phyloP scores from a whole-genome alignment of 495 filamentous ascomycete genomes.

The Penicillium salamii region DNA sequence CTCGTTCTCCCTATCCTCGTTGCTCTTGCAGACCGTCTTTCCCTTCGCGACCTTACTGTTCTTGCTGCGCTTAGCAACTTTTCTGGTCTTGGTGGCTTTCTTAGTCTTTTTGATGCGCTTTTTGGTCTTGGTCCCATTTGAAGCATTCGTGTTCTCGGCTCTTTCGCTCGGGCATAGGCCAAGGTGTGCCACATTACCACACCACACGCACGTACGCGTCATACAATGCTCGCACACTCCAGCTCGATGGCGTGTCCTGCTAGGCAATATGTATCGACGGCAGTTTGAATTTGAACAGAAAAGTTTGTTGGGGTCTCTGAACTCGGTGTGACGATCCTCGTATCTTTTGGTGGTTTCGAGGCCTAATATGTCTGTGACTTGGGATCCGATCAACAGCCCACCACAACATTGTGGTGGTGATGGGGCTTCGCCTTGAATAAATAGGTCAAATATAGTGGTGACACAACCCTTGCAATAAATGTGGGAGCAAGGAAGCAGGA shows the following conservation, averaged over 20 bases:
- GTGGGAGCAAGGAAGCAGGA: constrained; percentile 28
- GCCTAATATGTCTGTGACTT: neutral
- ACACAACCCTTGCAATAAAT: constrained; percentile 36
- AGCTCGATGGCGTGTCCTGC: neutral
- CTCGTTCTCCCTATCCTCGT: no score
- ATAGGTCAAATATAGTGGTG: constrained; percentile 23
- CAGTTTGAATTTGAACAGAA: constrained; percentile 32
- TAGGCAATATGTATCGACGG: constrained; percentile 24
- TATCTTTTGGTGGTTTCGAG: constrained; percentile 9
- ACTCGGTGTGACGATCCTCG: constrained; percentile 20
- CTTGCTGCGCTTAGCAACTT: no score
- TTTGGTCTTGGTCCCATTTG: no score
- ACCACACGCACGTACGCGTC: neutral
- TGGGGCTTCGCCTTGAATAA: constrained; percentile 30
- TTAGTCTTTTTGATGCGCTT: no score
- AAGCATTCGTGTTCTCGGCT: no score
- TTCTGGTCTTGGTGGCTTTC: no score
- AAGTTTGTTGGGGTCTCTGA: constrained; percentile 19
- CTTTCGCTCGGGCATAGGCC: neutral
- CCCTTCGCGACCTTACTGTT: no score
- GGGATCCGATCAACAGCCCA: constrained; percentile 3
- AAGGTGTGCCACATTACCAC: neutral
- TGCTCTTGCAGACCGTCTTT: no score
- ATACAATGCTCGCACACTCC: neutral
- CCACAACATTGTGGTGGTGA: constrained; percentile 42